A percentile compares a stretch with the other conserved stretches of the same genome.
Evolutionary conservation across 306 rosid genomes (phyloP).

Genomic region (Malus sylvestris): DNA sequence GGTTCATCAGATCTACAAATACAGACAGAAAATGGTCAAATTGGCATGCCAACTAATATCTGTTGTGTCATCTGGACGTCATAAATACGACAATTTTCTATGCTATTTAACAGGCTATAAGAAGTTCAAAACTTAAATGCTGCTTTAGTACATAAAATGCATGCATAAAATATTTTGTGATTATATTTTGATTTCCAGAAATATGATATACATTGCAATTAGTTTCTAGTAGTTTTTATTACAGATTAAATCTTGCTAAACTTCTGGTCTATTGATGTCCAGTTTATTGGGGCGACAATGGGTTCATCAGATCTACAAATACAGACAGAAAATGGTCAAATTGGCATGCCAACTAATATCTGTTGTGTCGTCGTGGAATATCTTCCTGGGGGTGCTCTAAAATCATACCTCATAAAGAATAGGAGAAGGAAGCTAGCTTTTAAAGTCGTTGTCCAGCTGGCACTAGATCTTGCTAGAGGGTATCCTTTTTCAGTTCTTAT

Average conservation of each 20-base stretch:
- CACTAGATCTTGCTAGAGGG: slow-evolving; percentile 98
- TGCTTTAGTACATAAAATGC: not conserved
- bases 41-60: slow-evolving; percentile 84
- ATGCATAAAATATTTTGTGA: not conserved
- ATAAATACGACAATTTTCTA: not conserved
- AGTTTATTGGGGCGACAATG: slow-evolving; percentile 98
- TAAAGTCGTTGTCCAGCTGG: slow-evolving; percentile 84
- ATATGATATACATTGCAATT: not conserved
- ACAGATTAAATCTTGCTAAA: not conserved
- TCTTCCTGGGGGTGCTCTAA: slow-evolving; percentile 81
- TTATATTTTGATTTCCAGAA: not conserved
- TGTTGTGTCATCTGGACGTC: slow-evolving; percentile 50
- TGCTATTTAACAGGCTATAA: not conserved
- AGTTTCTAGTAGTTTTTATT: not conserved
- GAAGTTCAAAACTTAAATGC: not conserved
- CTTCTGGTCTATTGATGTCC: slow-evolving; percentile 18
- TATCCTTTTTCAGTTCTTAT: slow-evolving; percentile 17
- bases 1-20: slow-evolving; percentile 82
- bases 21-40: slow-evolving; percentile 80
- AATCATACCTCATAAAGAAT: slow-evolving; percentile 82
- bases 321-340: slow-evolving; percentile 80
- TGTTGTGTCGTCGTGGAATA: slow-evolving; percentile 97
- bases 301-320: slow-evolving; percentile 82
- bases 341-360: slow-evolving; percentile 84
- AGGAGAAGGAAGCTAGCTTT: slow-evolving; percentile 89